Evolutionary conservation across 805 yeast genomes (phyloP).

Genomic region (Limtongozyma cylindracea): DNA sequence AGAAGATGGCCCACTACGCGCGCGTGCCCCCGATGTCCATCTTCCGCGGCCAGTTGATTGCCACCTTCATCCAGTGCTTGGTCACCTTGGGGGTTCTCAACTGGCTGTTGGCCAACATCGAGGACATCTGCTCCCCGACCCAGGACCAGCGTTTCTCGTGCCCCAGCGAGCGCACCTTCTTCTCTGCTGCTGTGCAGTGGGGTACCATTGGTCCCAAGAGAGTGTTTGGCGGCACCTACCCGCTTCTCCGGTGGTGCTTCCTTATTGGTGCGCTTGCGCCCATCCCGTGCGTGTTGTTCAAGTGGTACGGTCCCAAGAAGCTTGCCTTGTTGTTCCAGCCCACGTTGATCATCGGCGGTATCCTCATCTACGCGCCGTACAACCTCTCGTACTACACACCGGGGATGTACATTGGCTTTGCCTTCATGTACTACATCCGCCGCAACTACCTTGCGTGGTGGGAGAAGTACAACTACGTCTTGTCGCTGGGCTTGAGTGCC

Average conservation of each 20-base stretch:
- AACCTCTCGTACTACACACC: conserved; percentile 8
- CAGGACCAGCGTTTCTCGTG: conserved; percentile 17
- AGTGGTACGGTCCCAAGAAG: too few species aligned
- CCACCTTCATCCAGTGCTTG: conserved; percentile 5
- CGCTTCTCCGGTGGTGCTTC: background rate
- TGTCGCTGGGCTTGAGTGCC: conserved; percentile 8
- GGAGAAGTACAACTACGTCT: conserved; percentile 11
- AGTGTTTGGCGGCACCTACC: background rate
- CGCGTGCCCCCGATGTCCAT: conserved; percentile 33
- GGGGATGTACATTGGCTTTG: conserved; percentile 6
- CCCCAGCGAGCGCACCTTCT: conserved; percentile 4
- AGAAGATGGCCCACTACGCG: background rate
- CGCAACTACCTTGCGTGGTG: conserved; percentile 8
- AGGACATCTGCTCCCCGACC: conserved; percentile 11
- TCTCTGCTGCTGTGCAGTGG: background rate
- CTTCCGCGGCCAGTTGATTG: conserved; percentile 13
- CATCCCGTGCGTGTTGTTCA: background rate
- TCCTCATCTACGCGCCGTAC: conserved; percentile 9
- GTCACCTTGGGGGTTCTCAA: conserved; percentile 5
- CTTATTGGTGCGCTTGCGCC: background rate
- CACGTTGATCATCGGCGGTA: conserved; percentile 8
- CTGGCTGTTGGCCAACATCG: conserved; percentile 8
- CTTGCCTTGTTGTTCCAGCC: conserved; percentile 6
- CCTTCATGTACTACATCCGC: conserved; percentile 8
- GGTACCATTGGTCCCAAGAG: background rate